Evolutionary conservation across 805 yeast species (phyloP).

Genomic region (Candida glaebosa): DNA sequence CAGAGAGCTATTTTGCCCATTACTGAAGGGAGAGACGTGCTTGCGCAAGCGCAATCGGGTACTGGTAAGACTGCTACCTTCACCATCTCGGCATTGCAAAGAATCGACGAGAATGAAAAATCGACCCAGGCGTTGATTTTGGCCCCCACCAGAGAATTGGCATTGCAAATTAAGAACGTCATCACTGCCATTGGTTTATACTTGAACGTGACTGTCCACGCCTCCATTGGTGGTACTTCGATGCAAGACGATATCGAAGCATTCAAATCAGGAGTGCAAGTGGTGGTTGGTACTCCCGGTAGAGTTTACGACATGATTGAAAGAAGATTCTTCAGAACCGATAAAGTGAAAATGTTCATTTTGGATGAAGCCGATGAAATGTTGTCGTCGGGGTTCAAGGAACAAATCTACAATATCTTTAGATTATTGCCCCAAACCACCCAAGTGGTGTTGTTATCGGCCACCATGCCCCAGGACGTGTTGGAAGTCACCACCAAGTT

Average conservation of each 20-base stretch:
- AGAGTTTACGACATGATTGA: conserved; percentile 95
- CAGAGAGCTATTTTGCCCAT: conserved; percentile 77
- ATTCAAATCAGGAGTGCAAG: conserved; percentile 81
- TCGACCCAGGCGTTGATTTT: conserved; percentile 89
- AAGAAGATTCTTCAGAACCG: conserved; percentile 78
- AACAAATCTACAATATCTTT: conserved; percentile 93
- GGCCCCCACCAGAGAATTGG: conserved; percentile 97
- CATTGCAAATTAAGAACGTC: conserved; percentile 92
- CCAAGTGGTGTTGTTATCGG: conserved; percentile 93
- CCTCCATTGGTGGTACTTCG: conserved; percentile 96
- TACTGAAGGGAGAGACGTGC: conserved; percentile 64
- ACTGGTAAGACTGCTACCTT: conserved; percentile 91
- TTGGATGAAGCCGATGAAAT: conserved; percentile 98
- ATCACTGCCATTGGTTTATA: conserved; percentile 85
- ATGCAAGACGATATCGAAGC: conserved; percentile 84
- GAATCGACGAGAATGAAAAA: conserved; percentile 67
- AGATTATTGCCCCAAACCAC: conserved; percentile 80
- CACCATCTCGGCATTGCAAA: conserved; percentile 69
- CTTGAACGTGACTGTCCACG: conserved; percentile 89
- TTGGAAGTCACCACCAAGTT: conserved; percentile 87
- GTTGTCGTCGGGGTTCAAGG: conserved; percentile 89
- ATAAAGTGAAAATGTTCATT: conserved; percentile 87
- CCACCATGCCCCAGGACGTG: conserved; percentile 92
- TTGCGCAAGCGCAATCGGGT: conserved; percentile 89
- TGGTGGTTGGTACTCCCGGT: conserved; percentile 98